phyloP scores from a whole-genome alignment of 1,284 basidiomycete species.

The Leccinum fallax region DNA sequence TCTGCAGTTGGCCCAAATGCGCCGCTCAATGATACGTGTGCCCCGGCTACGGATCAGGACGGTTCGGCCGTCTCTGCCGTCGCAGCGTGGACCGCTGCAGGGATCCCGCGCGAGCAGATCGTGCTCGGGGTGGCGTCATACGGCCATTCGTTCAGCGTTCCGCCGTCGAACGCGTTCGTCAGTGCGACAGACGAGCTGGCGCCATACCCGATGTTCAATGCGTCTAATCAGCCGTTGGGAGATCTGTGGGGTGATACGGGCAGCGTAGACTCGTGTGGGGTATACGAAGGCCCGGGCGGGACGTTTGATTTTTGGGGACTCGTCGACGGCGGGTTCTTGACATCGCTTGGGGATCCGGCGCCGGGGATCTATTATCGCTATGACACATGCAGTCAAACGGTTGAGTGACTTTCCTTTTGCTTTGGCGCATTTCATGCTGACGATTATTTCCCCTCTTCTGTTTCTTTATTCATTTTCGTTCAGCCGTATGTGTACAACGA shows the following conservation, averaged over 20 bases:
- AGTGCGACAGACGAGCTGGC: conserved; percentile 27
- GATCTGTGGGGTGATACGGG: conserved; percentile 44
- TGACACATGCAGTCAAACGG: background rate
- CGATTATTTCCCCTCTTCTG: background rate
- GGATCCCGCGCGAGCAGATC: conserved; percentile 63
- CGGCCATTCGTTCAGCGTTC: conserved; percentile 48
- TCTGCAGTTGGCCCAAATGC: conserved; percentile 61
- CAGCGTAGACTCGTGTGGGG: conserved; percentile 43
- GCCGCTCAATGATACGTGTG: conserved; percentile 64
- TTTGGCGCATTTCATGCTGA: background rate
- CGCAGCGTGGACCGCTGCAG: conserved; percentile 60
- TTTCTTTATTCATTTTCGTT: background rate
- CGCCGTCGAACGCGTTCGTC: conserved; percentile 32
- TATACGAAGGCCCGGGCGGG: conserved; percentile 37
- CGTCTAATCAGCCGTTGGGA: conserved; percentile 41
- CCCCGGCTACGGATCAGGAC: conserved; percentile 49
- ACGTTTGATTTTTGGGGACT: conserved; percentile 46
- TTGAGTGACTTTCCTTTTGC: background rate
- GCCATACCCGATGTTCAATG: conserved; percentile 43
- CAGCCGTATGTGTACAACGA: conserved; percentile 49
- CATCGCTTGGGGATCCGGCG: conserved; percentile 38
- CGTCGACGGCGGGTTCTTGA: conserved; percentile 44
- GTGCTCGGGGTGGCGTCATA: conserved; percentile 67
- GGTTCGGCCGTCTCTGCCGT: conserved; percentile 68
- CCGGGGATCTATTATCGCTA: conserved; percentile 34